phyloP scores from a whole-genome alignment of 495 filamentous ascomycete species.

The Penicillium chermesinum region DNA sequence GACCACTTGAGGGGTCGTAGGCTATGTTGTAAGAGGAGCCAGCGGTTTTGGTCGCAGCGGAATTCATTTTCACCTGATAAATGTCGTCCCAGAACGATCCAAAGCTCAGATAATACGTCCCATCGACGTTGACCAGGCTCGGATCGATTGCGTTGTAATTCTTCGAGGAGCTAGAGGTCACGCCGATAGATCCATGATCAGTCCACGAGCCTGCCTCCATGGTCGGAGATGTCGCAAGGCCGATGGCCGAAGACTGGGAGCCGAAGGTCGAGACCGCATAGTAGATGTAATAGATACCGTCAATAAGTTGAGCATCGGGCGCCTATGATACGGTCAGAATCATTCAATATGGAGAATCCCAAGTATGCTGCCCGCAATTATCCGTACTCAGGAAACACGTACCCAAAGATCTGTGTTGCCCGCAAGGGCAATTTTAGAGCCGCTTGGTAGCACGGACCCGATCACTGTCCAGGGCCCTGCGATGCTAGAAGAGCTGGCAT shows the following conservation, averaged over 20 bases:
- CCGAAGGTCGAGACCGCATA: constrained; percentile 68
- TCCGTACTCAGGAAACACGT: constrained; percentile 9
- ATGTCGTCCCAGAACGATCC: constrained; percentile 69
- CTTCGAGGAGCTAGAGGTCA: constrained; percentile 41
- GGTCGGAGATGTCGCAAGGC: constrained; percentile 57
- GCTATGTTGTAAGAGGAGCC: constrained; percentile 46
- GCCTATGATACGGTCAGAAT: constrained; percentile 42
- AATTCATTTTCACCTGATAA: constrained; percentile 56
- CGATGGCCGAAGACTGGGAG: constrained; percentile 60
- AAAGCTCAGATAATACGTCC: constrained; percentile 56
- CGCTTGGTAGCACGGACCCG: constrained; percentile 54
- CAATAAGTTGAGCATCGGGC: constrained; percentile 55
- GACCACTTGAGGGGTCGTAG: constrained; percentile 46
- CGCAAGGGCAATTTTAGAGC: constrained; percentile 54
- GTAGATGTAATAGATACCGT: constrained; percentile 61
- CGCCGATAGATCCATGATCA: constrained; percentile 46
- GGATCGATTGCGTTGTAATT: constrained; percentile 70
- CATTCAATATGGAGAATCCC: background rate
- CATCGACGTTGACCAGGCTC: constrained; percentile 50
- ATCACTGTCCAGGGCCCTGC: constrained; percentile 61
- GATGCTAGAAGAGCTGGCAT: constrained; percentile 55
- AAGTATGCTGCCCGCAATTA: background rate
- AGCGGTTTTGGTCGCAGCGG: constrained; percentile 34
- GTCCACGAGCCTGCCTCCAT: constrained; percentile 60
- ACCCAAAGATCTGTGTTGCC: constrained; percentile 65